Base-by-base conservation (phyloP, 805 yeast species). In the Zygosaccharomyces pseudorouxii region DNA sequence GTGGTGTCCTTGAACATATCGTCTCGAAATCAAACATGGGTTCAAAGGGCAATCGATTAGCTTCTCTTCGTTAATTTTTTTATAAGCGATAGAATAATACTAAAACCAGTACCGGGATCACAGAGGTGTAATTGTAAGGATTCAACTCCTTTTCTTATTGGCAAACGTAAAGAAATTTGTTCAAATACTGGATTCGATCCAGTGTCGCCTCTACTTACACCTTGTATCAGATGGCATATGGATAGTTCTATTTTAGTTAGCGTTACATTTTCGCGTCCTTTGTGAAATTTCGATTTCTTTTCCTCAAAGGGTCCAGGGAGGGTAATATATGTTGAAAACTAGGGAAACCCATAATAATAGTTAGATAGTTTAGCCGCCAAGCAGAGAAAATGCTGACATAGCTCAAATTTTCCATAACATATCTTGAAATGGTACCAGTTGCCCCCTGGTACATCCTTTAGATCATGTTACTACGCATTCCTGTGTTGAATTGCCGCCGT, bases 1-100 rank as follows among this genome's bases (percentile, higher is more conserved):
- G 70, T 4, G 95, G 81, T 1, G 89, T 78, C 45, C 74, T 76
- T 35, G 72, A 60, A 67, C 97, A 89, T 33, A 89, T 73, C 11
- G 48, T 49, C 19, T 60, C 61, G 51, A 66, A 62, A 48, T 62
- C 57, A 27, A 41, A 41, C 44, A 41, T 41, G 27, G 23, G 11
- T 33, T 18, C 6, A 33, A 33, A 33, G 20, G 20, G 11, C 9
- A 9, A 7, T 25, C 9, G 28, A 9, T 25, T 9, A 25, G 10
- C 28, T 10, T 25, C 28, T 25, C 23, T 22, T 6, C n/a, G n/a
- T n/a, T n/a, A n/a, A 6, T 22, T 22, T 22, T 25, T 25, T 25
- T 25, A 25, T 25, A 10, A 10, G 10, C 11, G 12, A 25, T 10
- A 25, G 28, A 25, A 9, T 25, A 25, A 25, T 9, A 25, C 5